Conservation (phyloP, 495 filamentous ascomycete species). For the Trypethelium eluteriae region DNA sequence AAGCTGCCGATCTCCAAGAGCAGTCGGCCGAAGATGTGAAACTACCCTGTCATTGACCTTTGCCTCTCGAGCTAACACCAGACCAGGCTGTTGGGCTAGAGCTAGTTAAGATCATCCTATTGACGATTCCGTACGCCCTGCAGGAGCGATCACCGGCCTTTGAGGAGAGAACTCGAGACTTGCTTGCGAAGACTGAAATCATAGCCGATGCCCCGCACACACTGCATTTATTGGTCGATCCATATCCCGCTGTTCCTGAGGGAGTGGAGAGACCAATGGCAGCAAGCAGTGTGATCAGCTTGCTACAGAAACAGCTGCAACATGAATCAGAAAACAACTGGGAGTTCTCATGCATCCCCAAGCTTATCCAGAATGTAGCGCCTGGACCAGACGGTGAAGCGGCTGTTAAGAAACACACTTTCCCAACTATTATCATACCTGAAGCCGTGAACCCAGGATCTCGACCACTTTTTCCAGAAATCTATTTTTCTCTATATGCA, state of each 20-base stretch:
- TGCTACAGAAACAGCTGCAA: slow-evolving; percentile 81
- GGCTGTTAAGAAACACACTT: slow-evolving; percentile 52
- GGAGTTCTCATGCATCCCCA: slow-evolving; percentile 73
- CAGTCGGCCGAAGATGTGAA: slow-evolving; percentile 83
- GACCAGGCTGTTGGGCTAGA: slow-evolving; percentile 65
- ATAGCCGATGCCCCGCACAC: slow-evolving; percentile 78
- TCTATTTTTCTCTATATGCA: slow-evolving; percentile 86
- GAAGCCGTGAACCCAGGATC: slow-evolving; percentile 64
- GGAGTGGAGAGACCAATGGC: slow-evolving; percentile 45
- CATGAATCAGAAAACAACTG: slow-evolving; percentile 60
- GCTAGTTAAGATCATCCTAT: slow-evolving; percentile 88
- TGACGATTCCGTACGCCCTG: slow-evolving; percentile 88
- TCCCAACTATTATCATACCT: slow-evolving; percentile 69
- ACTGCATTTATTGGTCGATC: slow-evolving; percentile 74
- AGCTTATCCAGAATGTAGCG: slow-evolving; percentile 60
- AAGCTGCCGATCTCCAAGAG: slow-evolving; percentile 82
- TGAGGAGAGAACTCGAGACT: slow-evolving; percentile 58
- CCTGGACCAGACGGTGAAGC: slow-evolving; percentile 22
- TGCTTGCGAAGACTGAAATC: slow-evolving; percentile 90
- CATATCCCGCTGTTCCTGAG: slow-evolving; percentile 51
- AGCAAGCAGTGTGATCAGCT: slow-evolving; percentile 63
- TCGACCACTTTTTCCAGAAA: slow-evolving; percentile 76
- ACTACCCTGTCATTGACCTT: slow-evolving; percentile 12
- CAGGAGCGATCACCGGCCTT: slow-evolving; percentile 57
- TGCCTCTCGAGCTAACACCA: slow-evolving; percentile 9